Evolutionary conservation across 139 green algal species (phyloP).

Genomic region (Medakamo hakoo): DNA sequence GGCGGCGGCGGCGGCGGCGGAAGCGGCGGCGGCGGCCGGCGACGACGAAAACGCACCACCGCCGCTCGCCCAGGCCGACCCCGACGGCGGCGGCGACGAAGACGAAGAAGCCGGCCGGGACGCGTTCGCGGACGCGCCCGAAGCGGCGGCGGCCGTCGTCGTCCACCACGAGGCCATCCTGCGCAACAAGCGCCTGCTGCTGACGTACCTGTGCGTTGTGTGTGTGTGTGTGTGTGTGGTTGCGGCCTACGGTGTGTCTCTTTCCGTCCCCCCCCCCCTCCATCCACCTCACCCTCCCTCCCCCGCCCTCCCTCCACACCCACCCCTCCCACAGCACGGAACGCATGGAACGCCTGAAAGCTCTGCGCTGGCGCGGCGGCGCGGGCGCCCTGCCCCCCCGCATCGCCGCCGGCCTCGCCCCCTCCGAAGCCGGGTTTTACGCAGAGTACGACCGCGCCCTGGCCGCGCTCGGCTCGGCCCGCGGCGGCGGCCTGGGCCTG

Average conservation of each 20-base stretch:
- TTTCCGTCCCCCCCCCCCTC: too few relatives aligned
- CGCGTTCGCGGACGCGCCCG: neutral
- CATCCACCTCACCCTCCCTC: too few relatives aligned
- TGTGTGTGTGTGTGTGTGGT: too few relatives aligned
- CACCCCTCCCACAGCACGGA: neutral
- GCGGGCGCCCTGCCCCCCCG: too few relatives aligned
- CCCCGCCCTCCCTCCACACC: too few relatives aligned
- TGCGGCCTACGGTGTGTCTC: too few relatives aligned
- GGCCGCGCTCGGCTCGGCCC: neutral
- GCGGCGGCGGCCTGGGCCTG: neutral
- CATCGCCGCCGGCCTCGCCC: neutral
- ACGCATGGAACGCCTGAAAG: neutral
- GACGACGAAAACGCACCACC: neutral
- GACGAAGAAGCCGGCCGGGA: slow-evolving; percentile 2
- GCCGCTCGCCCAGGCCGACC: neutral
- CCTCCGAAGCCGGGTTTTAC: neutral
- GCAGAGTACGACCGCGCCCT: neutral
- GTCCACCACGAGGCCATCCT: slow-evolving; percentile 20
- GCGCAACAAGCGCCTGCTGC: slow-evolving; percentile 16
- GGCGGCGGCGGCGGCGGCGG: too few relatives aligned
- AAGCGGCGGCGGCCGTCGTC: slow-evolving; percentile 15
- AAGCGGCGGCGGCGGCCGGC: too few relatives aligned
- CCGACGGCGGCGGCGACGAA: neutral
- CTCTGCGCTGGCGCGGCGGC: neutral
- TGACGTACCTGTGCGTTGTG: slow-evolving; percentile 22